Evolutionary conservation across 108 stramenopile species (phyloP).

Genomic region (Skeletonema menzelii): DNA sequence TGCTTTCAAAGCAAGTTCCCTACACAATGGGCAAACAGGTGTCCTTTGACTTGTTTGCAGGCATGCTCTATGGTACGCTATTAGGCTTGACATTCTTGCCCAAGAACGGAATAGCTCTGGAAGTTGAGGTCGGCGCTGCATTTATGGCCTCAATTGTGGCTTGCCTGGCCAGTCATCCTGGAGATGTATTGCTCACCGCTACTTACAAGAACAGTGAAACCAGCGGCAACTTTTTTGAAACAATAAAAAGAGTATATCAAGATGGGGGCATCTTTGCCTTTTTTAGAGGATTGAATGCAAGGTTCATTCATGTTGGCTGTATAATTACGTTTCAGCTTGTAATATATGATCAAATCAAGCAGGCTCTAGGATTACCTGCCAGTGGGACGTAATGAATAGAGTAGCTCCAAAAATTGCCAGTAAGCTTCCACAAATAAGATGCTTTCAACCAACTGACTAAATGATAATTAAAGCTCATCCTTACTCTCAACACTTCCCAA

Average conservation of each 20-base stretch:
- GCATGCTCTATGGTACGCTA: constrained; percentile 26
- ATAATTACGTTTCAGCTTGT: constrained; percentile 72
- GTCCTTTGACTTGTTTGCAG: constrained; percentile 69
- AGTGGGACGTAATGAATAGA: constrained; percentile 37
- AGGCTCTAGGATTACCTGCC: constrained; percentile 55
- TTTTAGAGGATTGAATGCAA: constrained; percentile 47
- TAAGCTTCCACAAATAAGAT: neutral
- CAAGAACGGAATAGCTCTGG: constrained; percentile 28
- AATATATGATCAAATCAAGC: constrained; percentile 67
- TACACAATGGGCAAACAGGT: constrained; percentile 93
- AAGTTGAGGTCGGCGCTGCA: constrained; percentile 45
- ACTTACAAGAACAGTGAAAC: constrained; percentile 31
- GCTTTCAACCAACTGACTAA: neutral
- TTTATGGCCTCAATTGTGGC: constrained; percentile 58
- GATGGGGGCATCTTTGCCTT: constrained; percentile 41
- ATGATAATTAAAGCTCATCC: constrained; percentile 27
- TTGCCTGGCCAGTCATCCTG: constrained; percentile 63
- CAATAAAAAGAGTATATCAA: constrained; percentile 23
- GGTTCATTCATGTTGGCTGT: constrained; percentile 63
- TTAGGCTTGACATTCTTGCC: constrained; percentile 11
- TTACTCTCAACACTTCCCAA: constrained; percentile 14
- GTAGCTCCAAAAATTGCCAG: neutral
- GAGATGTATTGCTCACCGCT: constrained; percentile 68
- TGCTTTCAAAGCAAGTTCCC: constrained; percentile 89
- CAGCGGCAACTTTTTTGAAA: constrained; percentile 14